phyloP scores from a whole-genome alignment of 805 yeast species.

The Dipodascus geniculatus region DNA sequence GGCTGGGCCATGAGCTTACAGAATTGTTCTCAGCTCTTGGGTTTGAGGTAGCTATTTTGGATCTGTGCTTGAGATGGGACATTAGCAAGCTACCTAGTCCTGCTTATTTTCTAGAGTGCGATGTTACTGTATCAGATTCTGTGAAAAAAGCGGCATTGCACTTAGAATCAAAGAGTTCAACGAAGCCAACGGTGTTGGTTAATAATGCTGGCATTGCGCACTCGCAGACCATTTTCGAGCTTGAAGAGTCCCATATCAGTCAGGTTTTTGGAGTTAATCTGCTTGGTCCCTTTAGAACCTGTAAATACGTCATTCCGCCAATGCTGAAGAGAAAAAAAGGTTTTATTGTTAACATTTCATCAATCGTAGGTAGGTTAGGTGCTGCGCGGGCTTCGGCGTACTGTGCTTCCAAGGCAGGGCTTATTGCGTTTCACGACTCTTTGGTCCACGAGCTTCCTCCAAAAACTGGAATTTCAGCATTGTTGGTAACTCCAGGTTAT shows the following conservation, averaged over 20 bases:
- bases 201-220: constrained; percentile 87
- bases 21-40: constrained; percentile 14
- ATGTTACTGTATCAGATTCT: not conserved
- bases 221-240: constrained; percentile 37
- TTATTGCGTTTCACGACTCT: constrained; percentile 62
- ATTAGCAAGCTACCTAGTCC: constrained; percentile 38
- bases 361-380: constrained; percentile 63
- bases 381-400: constrained; percentile 64
- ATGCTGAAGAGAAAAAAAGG: constrained; percentile 48
- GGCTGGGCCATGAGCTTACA: constrained; percentile 17
- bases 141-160: not conserved
- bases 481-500: constrained; percentile 72
- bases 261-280: constrained; percentile 49
- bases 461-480: constrained; percentile 41
- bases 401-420: constrained; percentile 74
- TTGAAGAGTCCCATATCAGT: not conserved
- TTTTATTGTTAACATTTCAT: constrained; percentile 61
- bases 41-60: constrained; percentile 11
- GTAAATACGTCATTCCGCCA: constrained; percentile 49
- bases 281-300: constrained; percentile 51
- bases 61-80: constrained; percentile 12
- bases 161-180: not conserved
- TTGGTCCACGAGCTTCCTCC: constrained; percentile 43
- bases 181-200: constrained; percentile 45
- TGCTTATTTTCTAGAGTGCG: not conserved